phyloP scores from a whole-genome alignment of 129 eudicot genomes.

The Centaurea solstitialis region DNA sequence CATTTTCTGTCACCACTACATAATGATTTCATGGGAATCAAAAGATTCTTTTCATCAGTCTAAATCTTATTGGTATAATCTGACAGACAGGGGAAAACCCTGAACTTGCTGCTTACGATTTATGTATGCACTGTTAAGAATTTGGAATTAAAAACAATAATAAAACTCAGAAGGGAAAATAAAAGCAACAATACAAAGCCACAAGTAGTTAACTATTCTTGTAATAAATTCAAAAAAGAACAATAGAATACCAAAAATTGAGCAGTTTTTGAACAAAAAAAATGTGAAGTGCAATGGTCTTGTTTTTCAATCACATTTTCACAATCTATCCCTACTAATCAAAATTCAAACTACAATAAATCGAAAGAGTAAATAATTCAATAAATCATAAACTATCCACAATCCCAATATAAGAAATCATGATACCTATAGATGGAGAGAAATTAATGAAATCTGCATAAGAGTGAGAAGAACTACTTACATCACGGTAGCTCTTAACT shows the following conservation, averaged over 20 bases:
- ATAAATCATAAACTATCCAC: not conserved
- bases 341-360: too few relatives aligned
- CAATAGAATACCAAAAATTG: too few relatives aligned
- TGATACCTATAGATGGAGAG: not conserved
- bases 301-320: not conserved
- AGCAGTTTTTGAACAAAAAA: not conserved
- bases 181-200: not conserved
- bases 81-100: too few relatives aligned
- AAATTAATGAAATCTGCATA: not conserved
- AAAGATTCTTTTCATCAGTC: too few relatives aligned
- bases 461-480: slow-evolving; percentile 41
- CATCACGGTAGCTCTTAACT: slow-evolving; percentile 77
- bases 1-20: too few relatives aligned
- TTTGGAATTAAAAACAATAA: not conserved
- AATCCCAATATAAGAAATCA: not conserved
- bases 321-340: not conserved
- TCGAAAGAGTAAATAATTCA: slow-evolving; percentile 4
- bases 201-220: not conserved
- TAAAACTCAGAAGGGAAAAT: not conserved
- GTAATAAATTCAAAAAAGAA: too few relatives aligned
- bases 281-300: not conserved
- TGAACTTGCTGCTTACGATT: too few relatives aligned
- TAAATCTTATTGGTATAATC: not conserved
- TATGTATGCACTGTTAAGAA: not conserved
- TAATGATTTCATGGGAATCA: too few relatives aligned